phyloP scores from a whole-genome alignment of 2,329 filamentous ascomycete species.

The Trichoderma asperellum region DNA sequence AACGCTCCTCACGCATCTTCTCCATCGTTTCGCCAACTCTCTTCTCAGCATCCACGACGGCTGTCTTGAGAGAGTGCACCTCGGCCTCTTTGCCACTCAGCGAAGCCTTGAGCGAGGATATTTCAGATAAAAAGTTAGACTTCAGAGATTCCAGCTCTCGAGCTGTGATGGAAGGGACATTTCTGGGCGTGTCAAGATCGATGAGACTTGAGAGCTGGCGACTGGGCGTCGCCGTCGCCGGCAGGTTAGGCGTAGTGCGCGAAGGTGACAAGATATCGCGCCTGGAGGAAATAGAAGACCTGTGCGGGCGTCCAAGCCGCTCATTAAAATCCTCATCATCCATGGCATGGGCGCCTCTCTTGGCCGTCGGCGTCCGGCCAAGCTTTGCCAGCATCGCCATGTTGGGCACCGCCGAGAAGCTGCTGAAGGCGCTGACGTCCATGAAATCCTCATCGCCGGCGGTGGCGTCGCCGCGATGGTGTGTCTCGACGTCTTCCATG shows the following conservation, averaged over 20 bases:
- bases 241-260: slow-evolving; percentile 38
- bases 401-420: slow-evolving; percentile 86
- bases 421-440: slow-evolving; percentile 78
- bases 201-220: slow-evolving; percentile 68
- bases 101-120: slow-evolving; percentile 90
- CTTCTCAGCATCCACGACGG: slow-evolving; percentile 87
- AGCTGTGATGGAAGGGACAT: slow-evolving; percentile 86
- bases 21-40: slow-evolving; percentile 87
- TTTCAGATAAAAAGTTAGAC: slow-evolving; percentile 86
- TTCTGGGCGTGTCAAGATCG: slow-evolving; percentile 84
- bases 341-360: slow-evolving; percentile 43
- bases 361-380: slow-evolving; percentile 61
- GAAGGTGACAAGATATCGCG: slow-evolving; percentile 40
- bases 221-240: slow-evolving; percentile 50
- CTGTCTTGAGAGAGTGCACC: slow-evolving; percentile 81
- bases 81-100: slow-evolving; percentile 93
- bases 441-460: slow-evolving; percentile 69
- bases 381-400: slow-evolving; percentile 81
- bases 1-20: slow-evolving; percentile 76
- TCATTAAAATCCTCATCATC: slow-evolving; percentile 76
- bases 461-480: slow-evolving; percentile 34
- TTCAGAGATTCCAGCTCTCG: slow-evolving; percentile 92
- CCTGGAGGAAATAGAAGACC: slow-evolving; percentile 55
- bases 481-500: slow-evolving; percentile 35
- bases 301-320: slow-evolving; percentile 58